Evolutionary conservation across 2,329 filamentous ascomycete species (phyloP).

Genomic region (Hymenotorrendiella dingleyae): DNA sequence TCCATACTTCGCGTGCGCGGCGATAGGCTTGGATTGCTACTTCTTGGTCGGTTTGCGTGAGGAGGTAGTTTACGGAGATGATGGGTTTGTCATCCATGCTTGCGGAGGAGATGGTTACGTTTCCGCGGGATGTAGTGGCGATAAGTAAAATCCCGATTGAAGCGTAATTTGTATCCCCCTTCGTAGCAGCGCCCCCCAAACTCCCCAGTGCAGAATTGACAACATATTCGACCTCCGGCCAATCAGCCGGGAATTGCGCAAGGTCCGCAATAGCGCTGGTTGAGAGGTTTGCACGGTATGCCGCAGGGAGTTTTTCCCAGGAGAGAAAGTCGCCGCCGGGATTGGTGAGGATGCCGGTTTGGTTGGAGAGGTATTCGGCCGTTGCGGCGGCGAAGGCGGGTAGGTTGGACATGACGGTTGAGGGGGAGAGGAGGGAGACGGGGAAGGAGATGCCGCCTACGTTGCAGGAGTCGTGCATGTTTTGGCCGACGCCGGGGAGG

Average conservation of each 20-base stretch:
- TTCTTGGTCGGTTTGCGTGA: conserved; percentile 36
- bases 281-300: background rate
- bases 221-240: conserved; percentile 7
- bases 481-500: conserved; percentile 46
- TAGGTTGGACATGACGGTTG: background rate
- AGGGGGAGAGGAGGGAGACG: background rate
- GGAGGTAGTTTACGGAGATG: conserved; percentile 42
- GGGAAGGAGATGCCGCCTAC: background rate
- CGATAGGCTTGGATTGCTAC: conserved; percentile 37
- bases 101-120: conserved; percentile 33
- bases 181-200: conserved; percentile 14
- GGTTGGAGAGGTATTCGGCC: background rate
- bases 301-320: conserved; percentile 6
- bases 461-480: conserved; percentile 31
- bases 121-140: conserved; percentile 37
- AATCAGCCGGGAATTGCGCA: conserved; percentile 1
- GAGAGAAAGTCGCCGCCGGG: conserved; percentile 4
- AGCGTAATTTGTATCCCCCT: conserved; percentile 32
- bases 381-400: background rate
- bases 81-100: conserved; percentile 32
- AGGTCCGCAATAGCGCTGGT: background rate
- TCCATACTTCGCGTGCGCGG: conserved; percentile 32
- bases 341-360: background rate
- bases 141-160: conserved; percentile 31
- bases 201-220: background rate